Evolutionary conservation across 2,329 filamentous ascomycete genomes (phyloP), one percentile per base, ranked within the genome.

Genomic region (Fusarium euwallaceae): DNA sequence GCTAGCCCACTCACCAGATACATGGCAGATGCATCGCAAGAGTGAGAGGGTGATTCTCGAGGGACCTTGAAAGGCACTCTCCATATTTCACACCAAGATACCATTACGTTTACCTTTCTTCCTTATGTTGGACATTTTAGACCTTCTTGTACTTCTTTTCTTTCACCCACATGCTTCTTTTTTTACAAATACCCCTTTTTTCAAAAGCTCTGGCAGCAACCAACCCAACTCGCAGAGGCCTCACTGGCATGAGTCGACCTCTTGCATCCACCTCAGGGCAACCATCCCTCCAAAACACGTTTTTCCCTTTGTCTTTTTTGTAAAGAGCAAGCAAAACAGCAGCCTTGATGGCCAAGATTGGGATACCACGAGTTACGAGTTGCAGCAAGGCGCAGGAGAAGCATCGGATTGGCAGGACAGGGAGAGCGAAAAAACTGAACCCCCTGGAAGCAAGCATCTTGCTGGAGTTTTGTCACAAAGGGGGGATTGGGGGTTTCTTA

Each of bases 11-110:
- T 74, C 81, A 29, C 80, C 83, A 56, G 76, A 83, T 39, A 80
- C 80, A 4, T 84, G 83, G 65, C 80, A 87, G 71, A 84, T 88
- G 68, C 87, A 87, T 81, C 91, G 89, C 77, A 87, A 89, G 80
- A 84, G 85, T 67, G 71, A 75, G n/a, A 65, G 72, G 60, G 86
- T 88, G 37, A 80, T 90, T 41, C 80, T 91, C 29, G 89, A 91
- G 70, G 83, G 83, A 36, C 70, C 64, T 43, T 74, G 29, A 68
- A 17, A 20, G 45, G 10, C 22, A 24, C 12, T n/a, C 22, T 16
- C 8, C 27, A n/a, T 17, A 20, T 7, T 29, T 14, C 8, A 5
- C 12, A 32, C 17, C 29, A 55, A 43, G 22, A 24, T 12, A 29
- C 16, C 14, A 34, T 39, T 22, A 41, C 39, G n/a, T 43, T 34